Evolutionary conservation across 2,329 filamentous ascomycete genomes (phyloP), one percentile per base, ranked within the genome.

Genomic region (Bipolaris sorokiniana): DNA sequence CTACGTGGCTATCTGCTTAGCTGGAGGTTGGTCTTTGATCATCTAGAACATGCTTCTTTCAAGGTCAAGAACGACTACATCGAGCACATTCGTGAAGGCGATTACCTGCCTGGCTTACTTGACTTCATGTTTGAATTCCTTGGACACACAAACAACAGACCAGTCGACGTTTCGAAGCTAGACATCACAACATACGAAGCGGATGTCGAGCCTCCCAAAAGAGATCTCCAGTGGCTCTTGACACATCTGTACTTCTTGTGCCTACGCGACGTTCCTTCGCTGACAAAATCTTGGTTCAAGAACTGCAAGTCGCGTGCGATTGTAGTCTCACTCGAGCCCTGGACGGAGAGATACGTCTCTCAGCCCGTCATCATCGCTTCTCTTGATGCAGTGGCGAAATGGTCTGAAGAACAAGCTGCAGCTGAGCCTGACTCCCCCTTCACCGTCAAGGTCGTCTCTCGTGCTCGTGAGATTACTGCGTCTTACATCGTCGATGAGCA

Each of bases 21-120:
- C 10, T 99, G 95, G 95, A 86, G 91, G 62, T 82, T 98, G 1
- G 83, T 97, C 0, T 98, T 96, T 71, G 92, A 96, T 66, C 89
- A 94, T 42, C 96, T 94, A 71, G 81, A 82, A 16, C 86, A 87
- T 18, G 87, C 92, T 11, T 91, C 93, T 0, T 89, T 90, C 74
- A 91, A 92, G 67, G 87, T 98, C 15, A 90, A 92, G 65, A 86
- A 86, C 56, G 88, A 93, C 68, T 98, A 97, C 69, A 85, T 87
- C 0, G 86, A 91, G 22, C 86, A 90, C 56, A 84, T 99, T 54
- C 95, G 92, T 72, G 84, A 89, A 23, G 88, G 88, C 13, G 84
- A 88, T 10, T 88, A 88, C 54, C 78, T 96, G 0, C 77, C 80
- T 0, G 86, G 88, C 1, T 78, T 99, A 1, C 80, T 98, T 23